Evolutionary conservation across 2,329 filamentous ascomycete genomes (phyloP).

Genomic region (Pseudopithomyces maydicus): DNA sequence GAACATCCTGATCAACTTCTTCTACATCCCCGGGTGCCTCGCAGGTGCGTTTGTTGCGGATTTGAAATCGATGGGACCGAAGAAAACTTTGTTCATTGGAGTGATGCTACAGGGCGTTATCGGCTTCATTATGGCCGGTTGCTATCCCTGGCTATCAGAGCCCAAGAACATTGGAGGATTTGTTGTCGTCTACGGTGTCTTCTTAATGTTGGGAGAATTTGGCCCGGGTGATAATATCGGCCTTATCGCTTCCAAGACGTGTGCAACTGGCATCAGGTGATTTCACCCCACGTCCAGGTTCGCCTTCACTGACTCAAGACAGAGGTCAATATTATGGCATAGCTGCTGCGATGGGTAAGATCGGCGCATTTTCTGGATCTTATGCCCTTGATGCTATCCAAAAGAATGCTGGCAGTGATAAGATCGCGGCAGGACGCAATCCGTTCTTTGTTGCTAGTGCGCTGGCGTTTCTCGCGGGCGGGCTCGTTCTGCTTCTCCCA

Average conservation of each 20-base stretch:
- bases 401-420: conserved; percentile 41
- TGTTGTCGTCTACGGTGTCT: conserved; percentile 78
- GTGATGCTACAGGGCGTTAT: conserved; percentile 75
- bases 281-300: not conserved
- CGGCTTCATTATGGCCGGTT: conserved; percentile 87
- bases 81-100: conserved; percentile 72
- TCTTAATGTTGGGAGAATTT: conserved; percentile 77
- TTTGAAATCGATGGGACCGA: conserved; percentile 70
- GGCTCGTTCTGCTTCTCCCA: conserved; percentile 73
- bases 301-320: not conserved
- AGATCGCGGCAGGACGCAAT: conserved; percentile 70
- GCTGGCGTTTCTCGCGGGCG: conserved; percentile 72
- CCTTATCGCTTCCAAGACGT: conserved; percentile 83
- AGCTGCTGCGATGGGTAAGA: conserved; percentile 74
- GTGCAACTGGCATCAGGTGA: conserved; percentile 76
- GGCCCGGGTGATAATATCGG: conserved; percentile 93
- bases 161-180: conserved; percentile 73
- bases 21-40: conserved; percentile 84
- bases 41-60: conserved; percentile 79
- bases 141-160: conserved; percentile 72
- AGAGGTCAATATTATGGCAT: conserved; percentile 75
- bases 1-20: conserved; percentile 86
- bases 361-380: conserved; percentile 83
- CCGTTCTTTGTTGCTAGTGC: conserved; percentile 86
- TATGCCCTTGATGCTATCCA: conserved; percentile 75